Conservation (phyloP, 2,329 filamentous ascomycete genomes). For the Pseudogymnoascus pannorum region DNA sequence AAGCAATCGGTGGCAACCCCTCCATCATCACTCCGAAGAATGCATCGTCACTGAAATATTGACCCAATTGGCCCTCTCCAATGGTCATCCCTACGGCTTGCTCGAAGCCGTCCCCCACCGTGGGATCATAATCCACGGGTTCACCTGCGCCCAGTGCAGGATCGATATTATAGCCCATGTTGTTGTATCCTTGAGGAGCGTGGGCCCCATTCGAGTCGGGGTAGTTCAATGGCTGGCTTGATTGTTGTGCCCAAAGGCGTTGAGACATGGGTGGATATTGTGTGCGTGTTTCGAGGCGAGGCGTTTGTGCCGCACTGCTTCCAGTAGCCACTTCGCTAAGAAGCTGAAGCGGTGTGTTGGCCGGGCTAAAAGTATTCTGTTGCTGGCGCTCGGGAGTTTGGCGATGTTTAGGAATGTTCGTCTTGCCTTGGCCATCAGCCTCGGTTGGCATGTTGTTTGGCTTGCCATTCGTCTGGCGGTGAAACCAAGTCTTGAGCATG, state of each 20-base stretch:
- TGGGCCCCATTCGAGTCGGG: slow-evolving; percentile 3
- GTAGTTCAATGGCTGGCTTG: slow-evolving; percentile 3
- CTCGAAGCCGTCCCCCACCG: slow-evolving; percentile 28
- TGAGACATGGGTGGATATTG: slow-evolving; percentile 17
- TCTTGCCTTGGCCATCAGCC: slow-evolving; percentile 12
- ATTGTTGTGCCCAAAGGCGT: slow-evolving; percentile 11
- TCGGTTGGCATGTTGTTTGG: not conserved
- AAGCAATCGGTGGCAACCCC: not conserved
- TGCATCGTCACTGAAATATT: slow-evolving; percentile 25
- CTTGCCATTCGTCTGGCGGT: slow-evolving; percentile 27
- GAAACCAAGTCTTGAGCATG: slow-evolving; percentile 60
- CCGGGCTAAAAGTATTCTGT: slow-evolving; percentile 22
- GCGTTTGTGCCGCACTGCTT: slow-evolving; percentile 24
- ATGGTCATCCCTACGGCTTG: slow-evolving; percentile 28
- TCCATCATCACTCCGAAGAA: slow-evolving; percentile 26
- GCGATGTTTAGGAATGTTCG: slow-evolving; percentile 16
- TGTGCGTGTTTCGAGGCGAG: slow-evolving; percentile 17
- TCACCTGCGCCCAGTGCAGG: slow-evolving; percentile 21
- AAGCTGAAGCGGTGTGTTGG: slow-evolving; percentile 32
- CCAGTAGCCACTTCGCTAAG: slow-evolving; percentile 35
- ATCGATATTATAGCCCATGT: slow-evolving; percentile 21
- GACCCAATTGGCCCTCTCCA: slow-evolving; percentile 26
- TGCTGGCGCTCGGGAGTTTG: slow-evolving; percentile 16
- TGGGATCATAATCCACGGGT: slow-evolving; percentile 20
- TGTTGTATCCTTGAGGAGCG: slow-evolving; percentile 4